Conservation (phyloP, 352 stramenopile genomes). For the Globisporangium solare region DNA sequence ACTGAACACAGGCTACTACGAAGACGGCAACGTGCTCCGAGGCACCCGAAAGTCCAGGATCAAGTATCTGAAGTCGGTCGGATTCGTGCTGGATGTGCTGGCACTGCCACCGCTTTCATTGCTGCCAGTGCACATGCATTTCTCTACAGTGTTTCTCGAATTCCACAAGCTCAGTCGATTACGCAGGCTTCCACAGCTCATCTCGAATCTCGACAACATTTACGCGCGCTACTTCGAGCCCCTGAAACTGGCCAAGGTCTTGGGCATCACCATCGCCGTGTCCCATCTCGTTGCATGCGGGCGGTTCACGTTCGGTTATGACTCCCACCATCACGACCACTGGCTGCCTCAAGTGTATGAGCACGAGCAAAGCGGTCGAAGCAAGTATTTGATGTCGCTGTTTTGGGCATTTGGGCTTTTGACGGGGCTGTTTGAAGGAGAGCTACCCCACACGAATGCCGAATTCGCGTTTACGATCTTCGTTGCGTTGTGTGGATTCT, state of each 20-base stretch:
- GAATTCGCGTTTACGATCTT: slow-evolving; percentile 66
- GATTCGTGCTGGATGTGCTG: slow-evolving; percentile 45
- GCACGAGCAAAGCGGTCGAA: slow-evolving; percentile 8
- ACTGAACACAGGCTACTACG: slow-evolving; percentile 71
- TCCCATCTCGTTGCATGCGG: slow-evolving; percentile 55
- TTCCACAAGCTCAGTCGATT: slow-evolving; percentile 55
- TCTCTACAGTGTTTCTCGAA: slow-evolving; percentile 31
- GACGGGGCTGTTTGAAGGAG: slow-evolving; percentile 51
- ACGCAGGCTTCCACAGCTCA: slow-evolving; percentile 39
- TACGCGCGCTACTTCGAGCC: slow-evolving; percentile 54
- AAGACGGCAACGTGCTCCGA: slow-evolving; percentile 61
- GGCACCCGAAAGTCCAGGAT: slow-evolving; percentile 46
- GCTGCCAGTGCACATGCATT: slow-evolving; percentile 12
- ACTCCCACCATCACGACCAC: slow-evolving; percentile 31
- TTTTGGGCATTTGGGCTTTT: slow-evolving; percentile 69
- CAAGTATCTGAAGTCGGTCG: slow-evolving; percentile 56
- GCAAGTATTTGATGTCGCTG: slow-evolving; percentile 48
- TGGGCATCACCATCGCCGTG: slow-evolving; percentile 38
- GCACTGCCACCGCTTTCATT: slow-evolving; percentile 48
- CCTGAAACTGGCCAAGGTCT: slow-evolving; percentile 56
- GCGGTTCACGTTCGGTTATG: slow-evolving; percentile 46
- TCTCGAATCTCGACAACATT: slow-evolving; percentile 60
- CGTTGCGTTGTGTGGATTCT: slow-evolving; percentile 53
- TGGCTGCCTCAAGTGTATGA: slow-evolving; percentile 34
- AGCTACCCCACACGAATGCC: slow-evolving; percentile 37